Evolutionary conservation across 164 flowering plant genomes (phyloP), one percentile per base, ranked within the genome.

Genomic region (Umbellularia californica): DNA sequence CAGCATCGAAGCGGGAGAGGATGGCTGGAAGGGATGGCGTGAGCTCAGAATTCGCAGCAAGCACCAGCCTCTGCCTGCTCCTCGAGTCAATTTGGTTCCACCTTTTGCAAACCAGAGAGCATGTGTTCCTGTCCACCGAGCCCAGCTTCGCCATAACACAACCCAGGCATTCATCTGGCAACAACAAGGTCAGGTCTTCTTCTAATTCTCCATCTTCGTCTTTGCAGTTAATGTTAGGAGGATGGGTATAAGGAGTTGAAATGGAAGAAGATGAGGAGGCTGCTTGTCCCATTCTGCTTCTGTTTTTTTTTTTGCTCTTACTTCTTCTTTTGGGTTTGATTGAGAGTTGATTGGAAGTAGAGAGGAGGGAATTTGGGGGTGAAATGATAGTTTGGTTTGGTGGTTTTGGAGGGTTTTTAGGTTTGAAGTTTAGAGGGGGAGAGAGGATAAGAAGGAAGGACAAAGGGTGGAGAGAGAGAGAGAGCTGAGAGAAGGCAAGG

Each of bases 131-230:
- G 35, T 81, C 83, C 22, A 55, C 58, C 68, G 50, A 72, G 6
- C 72, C 68, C 41, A 81, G 77, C 65, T 70, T 72, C 17, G 70
- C 69, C 58, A 81, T 78, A 3, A 78, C 70, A 15, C 47, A 24
- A 7, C 73, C 75, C 65, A 81, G 58, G 77, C 83, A 81, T 64
- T 81, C 83, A 22, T 81, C 83, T 6, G 83, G 83, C n/a, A 81
- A 19, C 10, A 47, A 6, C 6, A 72, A 20, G 1, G 80, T 81
- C 5, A 72, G 60, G 72, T 81, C 80, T 19, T 81, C 80, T 19
- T 22, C 63, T 14, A 20, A 24, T 2, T 70, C 70, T 5, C 73
- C 69, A 15, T 15, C 70, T 33, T 20, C 6, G 20, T 6, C 51
- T 30, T 30, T 30, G 33, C 33, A 30, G 33, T 0, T 30, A 51